Percentiles rank a stretch among this genome's conserved stretches.
These are phyloP conservation scores for Oenanthe javanica DNA, from an alignment of 140 eudicot genomes.

Conservation along the genomic window DNA sequence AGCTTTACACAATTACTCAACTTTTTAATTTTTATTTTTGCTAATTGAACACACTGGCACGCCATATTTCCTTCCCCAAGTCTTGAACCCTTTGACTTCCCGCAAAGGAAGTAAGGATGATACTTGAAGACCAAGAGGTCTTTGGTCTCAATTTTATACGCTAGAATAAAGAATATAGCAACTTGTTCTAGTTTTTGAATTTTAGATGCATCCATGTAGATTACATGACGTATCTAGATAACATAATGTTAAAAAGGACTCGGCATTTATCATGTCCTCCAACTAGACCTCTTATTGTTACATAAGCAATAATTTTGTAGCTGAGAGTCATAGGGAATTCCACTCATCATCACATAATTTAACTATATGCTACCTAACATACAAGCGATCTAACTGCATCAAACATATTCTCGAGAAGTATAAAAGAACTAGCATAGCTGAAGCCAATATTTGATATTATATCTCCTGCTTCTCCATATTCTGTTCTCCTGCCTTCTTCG, in stretches of 20 bases:
- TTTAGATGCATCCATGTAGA: not conserved
- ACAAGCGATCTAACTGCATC: not conserved
- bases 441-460: not conserved
- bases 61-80: not conserved
- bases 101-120: not conserved
- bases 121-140: not conserved
- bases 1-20: not conserved
- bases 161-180: not conserved
- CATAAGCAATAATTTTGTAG: not conserved
- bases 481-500: not conserved
- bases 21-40: not conserved
- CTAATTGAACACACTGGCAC: not conserved
- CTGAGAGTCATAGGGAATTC: no score
- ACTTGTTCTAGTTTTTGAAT: not conserved
- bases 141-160: not conserved
- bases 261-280: not conserved
- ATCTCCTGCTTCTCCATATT: not conserved
- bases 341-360: no score
- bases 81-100: not conserved
- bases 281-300: not conserved
- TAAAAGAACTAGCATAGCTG: not conserved
- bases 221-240: not conserved
- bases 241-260: not conserved
- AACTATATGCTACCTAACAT: no score
- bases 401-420: not conserved